Evolutionary conservation across 2,329 filamentous ascomycete genomes (phyloP), one percentile per base, ranked within the genome.

Genomic region (Verruconis gallopava): DNA sequence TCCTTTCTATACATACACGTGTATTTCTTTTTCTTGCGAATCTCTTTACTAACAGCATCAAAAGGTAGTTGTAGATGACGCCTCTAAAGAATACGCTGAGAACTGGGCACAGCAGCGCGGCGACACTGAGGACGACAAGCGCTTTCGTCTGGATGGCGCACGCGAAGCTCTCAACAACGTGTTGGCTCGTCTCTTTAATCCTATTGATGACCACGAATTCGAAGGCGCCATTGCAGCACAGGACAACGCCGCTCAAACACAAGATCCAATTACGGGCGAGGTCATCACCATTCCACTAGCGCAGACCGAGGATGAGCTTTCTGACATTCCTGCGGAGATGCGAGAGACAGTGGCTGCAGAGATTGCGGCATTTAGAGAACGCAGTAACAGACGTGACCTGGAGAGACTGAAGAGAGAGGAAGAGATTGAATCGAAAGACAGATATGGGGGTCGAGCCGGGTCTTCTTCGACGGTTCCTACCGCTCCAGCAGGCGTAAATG

Each of bases 301-400:
- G 13, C 53, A 58, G 9, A 55, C 82, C 40, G 91, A 98, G 48
- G 93, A 98, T 55, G 91, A 98, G 55, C 69, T 98, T 35, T 81
- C 88, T 15, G 91, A 98, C 53, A 95, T 98, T 37, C 91, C 91
- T 0, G 81, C 85, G 1, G 91, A 96, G 57, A 93, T 94, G 85
- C 79, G 91, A 18, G 91, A 93, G 57, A 88, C 85, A 0, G 91
- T 98, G 13, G 85, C 91, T 0, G 81, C 81, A 44, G 93, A 98
- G 58, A 98, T 98, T 53, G 79, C 85, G 0, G 84, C 88, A 0
- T 98, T 98, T 67, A 75, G 91, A 49, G 91, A 98, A 50, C 75
- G 89, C 15, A 95, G 89, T 51, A 94, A 79, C 46, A 77, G 82
- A 47, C 74, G 89, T 30, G 91, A 98, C 55, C 66, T 93, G 55